phyloP scores from a whole-genome alignment of 2,329 filamentous ascomycete species.

The Tolypocladium tundrense region DNA sequence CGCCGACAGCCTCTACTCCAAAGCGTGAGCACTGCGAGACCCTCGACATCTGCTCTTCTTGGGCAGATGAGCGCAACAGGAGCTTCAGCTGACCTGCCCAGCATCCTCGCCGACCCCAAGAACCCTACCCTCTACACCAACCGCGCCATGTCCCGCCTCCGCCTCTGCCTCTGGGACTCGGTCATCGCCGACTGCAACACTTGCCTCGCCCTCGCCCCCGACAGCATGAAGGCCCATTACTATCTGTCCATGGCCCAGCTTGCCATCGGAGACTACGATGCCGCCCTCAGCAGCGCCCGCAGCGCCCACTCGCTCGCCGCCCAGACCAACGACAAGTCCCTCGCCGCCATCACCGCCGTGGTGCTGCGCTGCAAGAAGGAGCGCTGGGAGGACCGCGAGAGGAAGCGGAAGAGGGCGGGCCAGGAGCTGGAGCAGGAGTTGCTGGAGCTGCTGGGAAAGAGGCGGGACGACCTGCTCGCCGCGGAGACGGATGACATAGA shows the following conservation, averaged over 20 bases:
- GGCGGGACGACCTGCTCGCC: slow-evolving; percentile 31
- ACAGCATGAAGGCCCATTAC: slow-evolving; percentile 71
- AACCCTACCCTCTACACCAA: slow-evolving; percentile 83
- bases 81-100: slow-evolving; percentile 16
- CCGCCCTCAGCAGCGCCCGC: slow-evolving; percentile 60
- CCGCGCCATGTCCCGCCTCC: slow-evolving; percentile 72
- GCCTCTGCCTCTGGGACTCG: slow-evolving; percentile 60
- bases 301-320: slow-evolving; percentile 64
- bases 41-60: not conserved
- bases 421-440: slow-evolving; percentile 51
- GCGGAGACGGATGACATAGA: slow-evolving; percentile 36
- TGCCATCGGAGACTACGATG: slow-evolving; percentile 52
- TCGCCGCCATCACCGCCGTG: slow-evolving; percentile 59
- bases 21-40: slow-evolving; percentile 42
- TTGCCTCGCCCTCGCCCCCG: slow-evolving; percentile 56
- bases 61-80: not conserved
- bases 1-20: slow-evolving; percentile 62
- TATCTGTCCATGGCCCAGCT: slow-evolving; percentile 78
- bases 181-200: slow-evolving; percentile 69
- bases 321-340: slow-evolving; percentile 51
- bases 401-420: slow-evolving; percentile 43
- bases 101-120: slow-evolving; percentile 65
- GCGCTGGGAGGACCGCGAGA: slow-evolving; percentile 71
- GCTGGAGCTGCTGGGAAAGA: slow-evolving; percentile 37
- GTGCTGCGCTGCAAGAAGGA: slow-evolving; percentile 77